phyloP scores from a whole-genome alignment of 2,329 filamentous ascomycete species.

The Akanthomyces muscarius region DNA sequence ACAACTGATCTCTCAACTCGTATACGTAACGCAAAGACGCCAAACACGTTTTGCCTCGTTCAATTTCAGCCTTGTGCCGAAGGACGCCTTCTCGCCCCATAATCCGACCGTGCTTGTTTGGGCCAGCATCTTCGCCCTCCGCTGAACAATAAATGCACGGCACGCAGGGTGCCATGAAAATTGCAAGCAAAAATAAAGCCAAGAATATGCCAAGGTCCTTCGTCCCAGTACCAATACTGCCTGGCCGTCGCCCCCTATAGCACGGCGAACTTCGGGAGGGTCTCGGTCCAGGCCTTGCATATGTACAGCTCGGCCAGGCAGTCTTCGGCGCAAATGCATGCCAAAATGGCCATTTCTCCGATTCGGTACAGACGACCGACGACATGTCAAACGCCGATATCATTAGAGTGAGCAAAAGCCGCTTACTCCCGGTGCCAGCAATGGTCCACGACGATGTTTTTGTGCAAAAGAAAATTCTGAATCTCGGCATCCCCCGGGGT shows the following conservation, averaged over 20 bases:
- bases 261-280: neutral
- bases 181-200: neutral
- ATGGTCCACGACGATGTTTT: neutral
- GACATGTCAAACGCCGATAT: neutral
- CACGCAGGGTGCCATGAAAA: neutral
- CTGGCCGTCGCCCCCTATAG: neutral
- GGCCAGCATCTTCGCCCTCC: neutral
- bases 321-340: neutral
- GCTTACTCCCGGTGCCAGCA: neutral
- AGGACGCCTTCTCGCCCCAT: neutral
- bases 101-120: neutral
- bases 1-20: neutral
- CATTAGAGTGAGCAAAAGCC: neutral
- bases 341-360: slow-evolving; percentile 8
- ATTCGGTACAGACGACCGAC: neutral
- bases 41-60: neutral
- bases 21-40: neutral
- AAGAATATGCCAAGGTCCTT: neutral
- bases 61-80: slow-evolving; percentile 9
- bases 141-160: neutral
- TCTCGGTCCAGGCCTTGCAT: slow-evolving; percentile 4
- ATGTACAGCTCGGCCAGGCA: neutral
- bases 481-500: slow-evolving; percentile 1
- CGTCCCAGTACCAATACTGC: neutral
- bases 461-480: neutral